A percentile compares a stretch with the other conserved stretches of the same genome.
Conservation (phyloP, 768 basidiomycete genomes). For the Boletales sp. region DNA sequence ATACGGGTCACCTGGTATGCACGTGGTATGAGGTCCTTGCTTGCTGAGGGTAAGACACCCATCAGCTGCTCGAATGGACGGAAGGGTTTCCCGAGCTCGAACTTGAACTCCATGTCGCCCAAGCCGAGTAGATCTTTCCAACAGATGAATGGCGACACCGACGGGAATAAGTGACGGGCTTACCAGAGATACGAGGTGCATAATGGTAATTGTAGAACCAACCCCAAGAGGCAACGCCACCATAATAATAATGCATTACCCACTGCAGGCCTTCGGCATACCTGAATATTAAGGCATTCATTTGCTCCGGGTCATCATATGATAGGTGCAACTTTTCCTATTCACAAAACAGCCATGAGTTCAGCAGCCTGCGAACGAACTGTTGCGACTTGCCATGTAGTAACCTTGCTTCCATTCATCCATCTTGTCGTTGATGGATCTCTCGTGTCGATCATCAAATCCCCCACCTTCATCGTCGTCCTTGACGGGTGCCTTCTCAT, state of each 20-base stretch:
- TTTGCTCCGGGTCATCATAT: constrained; percentile 61
- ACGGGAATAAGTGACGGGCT: constrained; percentile 11
- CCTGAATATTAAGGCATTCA: constrained; percentile 68
- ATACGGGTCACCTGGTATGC: constrained; percentile 66
- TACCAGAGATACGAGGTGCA: constrained; percentile 93
- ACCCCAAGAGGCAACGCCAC: constrained; percentile 95
- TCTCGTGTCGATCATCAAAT: constrained; percentile 78
- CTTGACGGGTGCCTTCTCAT: constrained; percentile 76
- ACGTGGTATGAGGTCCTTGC: constrained; percentile 81
- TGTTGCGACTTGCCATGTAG: constrained; percentile 72
- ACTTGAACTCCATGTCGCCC: constrained; percentile 78
- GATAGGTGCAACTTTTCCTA: constrained; percentile 87
- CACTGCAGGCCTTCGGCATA: constrained; percentile 96
- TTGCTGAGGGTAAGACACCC: constrained; percentile 93
- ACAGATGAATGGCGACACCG: constrained; percentile 2
- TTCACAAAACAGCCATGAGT: constrained; percentile 9
- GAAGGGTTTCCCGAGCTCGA: constrained; percentile 87
- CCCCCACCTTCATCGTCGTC: constrained; percentile 69
- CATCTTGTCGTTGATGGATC: constrained; percentile 77
- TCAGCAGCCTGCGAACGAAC: not conserved
- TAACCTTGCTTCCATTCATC: constrained; percentile 89
- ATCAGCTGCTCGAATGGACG: constrained; percentile 93
- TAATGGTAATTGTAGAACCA: constrained; percentile 99
- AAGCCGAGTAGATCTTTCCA: constrained; percentile 55
- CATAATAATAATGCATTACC: constrained; percentile 99